These are phyloP conservation scores for Gelatoporia subvermispora DNA, from an alignment of 768 basidiomycete species.

Conservation along the genomic window DNA sequence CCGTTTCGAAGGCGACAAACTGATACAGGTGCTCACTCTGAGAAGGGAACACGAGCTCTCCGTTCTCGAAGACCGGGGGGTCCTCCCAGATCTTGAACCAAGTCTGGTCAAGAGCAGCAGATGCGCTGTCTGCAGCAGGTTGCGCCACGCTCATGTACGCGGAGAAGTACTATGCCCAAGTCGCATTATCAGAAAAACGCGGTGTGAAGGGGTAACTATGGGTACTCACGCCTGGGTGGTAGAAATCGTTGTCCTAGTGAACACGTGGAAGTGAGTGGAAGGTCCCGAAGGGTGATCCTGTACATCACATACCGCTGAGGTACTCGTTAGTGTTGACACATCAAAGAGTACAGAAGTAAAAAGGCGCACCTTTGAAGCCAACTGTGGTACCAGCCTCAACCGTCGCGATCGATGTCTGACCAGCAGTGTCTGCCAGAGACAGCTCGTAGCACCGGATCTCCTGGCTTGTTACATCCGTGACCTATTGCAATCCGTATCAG, in stretches of 20 bases:
- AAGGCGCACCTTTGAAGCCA: conserved; percentile 21
- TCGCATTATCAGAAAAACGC: neutral
- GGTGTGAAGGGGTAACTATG: neutral
- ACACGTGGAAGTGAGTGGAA: neutral
- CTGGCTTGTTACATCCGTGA: conserved; percentile 24
- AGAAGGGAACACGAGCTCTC: conserved; percentile 23
- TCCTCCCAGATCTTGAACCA: conserved; percentile 44
- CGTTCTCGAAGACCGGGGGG: conserved; percentile 18
- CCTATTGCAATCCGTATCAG: conserved; percentile 9
- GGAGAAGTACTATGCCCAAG: conserved; percentile 18
- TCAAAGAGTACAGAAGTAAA: neutral
- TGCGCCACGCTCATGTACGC: conserved; percentile 28
- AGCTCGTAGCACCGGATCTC: conserved; percentile 32
- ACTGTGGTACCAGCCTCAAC: conserved; percentile 24
- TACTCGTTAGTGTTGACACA: no score
- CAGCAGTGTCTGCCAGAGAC: conserved; percentile 19
- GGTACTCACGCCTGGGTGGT: conserved; percentile 21
- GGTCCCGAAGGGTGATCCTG: neutral
- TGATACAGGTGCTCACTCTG: conserved; percentile 9
- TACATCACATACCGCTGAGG: neutral
- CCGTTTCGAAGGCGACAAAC: neutral
- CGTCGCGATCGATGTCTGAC: conserved; percentile 17
- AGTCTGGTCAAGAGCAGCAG: conserved; percentile 37
- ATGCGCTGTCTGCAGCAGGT: conserved; percentile 23
- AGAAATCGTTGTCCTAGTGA: conserved; percentile 16